A percentile compares a stretch with the other conserved stretches of the same genome.
Conservation (phyloP, 2,329 filamentous ascomycete species). For the Microcyclospora pomicola region DNA sequence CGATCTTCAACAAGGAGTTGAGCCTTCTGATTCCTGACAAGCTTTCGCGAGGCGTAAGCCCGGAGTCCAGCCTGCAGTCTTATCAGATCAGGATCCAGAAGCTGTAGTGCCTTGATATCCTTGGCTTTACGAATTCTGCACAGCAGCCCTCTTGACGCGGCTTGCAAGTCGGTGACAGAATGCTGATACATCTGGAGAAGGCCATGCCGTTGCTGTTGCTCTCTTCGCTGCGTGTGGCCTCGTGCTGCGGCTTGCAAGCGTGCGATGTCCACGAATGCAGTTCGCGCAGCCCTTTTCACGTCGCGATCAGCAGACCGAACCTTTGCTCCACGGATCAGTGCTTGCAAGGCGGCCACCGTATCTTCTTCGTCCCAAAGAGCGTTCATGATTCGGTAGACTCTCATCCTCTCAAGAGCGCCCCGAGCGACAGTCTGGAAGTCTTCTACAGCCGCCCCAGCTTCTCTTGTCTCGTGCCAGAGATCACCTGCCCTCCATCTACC, state of each 20-base stretch:
- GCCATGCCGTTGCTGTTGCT: conserved; percentile 17
- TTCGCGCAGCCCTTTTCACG: conserved; percentile 48
- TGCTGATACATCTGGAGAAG: conserved; percentile 15
- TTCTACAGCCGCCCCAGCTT: conserved; percentile 22
- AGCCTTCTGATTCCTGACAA: conserved; percentile 7
- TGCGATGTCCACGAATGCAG: conserved; percentile 46
- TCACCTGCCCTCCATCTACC: conserved; percentile 41
- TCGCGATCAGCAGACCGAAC: conserved; percentile 28
- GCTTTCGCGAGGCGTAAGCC: conserved; percentile 39
- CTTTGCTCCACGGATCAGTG: conserved; percentile 43
- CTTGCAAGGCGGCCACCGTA: conserved; percentile 64
- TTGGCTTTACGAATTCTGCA: conserved; percentile 23
- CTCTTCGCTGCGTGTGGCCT: conserved; percentile 38
- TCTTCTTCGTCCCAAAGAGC: conserved; percentile 75
- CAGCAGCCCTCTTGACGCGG: conserved; percentile 28
- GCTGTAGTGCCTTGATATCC: conserved; percentile 17
- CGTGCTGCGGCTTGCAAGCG: conserved; percentile 36
- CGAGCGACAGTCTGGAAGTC: conserved; percentile 34
- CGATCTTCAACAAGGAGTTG: conserved; percentile 12
- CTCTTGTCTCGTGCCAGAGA: conserved; percentile 29
- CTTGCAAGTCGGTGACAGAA: conserved; percentile 24
- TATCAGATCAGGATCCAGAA: conserved; percentile 27
- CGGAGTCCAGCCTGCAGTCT: conserved; percentile 53
- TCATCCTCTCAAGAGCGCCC: conserved; percentile 64
- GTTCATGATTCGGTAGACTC: conserved; percentile 72